These are phyloP conservation scores for Scheffersomyces titani DNA, from an alignment of 1,139 yeast genomes.

Conservation along the genomic window DNA sequence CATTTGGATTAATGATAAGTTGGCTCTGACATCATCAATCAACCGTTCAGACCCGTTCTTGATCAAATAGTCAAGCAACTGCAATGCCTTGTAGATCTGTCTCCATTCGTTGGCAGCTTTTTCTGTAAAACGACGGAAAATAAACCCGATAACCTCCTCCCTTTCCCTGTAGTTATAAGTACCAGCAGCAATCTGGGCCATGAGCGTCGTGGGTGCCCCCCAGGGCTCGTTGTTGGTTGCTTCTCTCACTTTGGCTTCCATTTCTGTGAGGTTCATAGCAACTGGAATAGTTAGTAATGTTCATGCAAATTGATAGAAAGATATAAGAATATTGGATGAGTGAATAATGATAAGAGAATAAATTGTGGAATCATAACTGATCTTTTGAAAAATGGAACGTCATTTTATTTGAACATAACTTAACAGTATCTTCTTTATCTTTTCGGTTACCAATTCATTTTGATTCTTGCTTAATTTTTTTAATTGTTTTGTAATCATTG, in stretches of 20 bases:
- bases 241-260: slow-evolving; percentile 95
- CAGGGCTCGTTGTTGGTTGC: slow-evolving; percentile 99
- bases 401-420: too few relatives aligned
- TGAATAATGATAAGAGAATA: not conserved
- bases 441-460: too few relatives aligned
- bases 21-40: slow-evolving; percentile 91
- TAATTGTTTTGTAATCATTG: too few relatives aligned
- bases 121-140: slow-evolving; percentile 84
- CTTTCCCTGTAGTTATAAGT: slow-evolving; percentile 85
- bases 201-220: slow-evolving; percentile 94
- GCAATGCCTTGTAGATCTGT: slow-evolving; percentile 92
- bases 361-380: not conserved
- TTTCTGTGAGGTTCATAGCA: slow-evolving; percentile 90
- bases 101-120: slow-evolving; percentile 98
- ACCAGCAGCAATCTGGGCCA: slow-evolving; percentile 95
- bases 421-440: too few relatives aligned
- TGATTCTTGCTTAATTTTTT: too few relatives aligned
- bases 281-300: slow-evolving; percentile 32
- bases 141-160: slow-evolving; percentile 72
- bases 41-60: slow-evolving; percentile 94
- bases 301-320: slow-evolving; percentile 2
- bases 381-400: too few relatives aligned
- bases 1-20: slow-evolving; percentile 81
- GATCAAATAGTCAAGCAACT: slow-evolving; percentile 83
- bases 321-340: not conserved